A percentile compares a stretch with the other conserved stretches of the same genome.
phyloP scores from a whole-genome alignment of 2,329 filamentous ascomycete species.

The Aureobasidium sp. region DNA sequence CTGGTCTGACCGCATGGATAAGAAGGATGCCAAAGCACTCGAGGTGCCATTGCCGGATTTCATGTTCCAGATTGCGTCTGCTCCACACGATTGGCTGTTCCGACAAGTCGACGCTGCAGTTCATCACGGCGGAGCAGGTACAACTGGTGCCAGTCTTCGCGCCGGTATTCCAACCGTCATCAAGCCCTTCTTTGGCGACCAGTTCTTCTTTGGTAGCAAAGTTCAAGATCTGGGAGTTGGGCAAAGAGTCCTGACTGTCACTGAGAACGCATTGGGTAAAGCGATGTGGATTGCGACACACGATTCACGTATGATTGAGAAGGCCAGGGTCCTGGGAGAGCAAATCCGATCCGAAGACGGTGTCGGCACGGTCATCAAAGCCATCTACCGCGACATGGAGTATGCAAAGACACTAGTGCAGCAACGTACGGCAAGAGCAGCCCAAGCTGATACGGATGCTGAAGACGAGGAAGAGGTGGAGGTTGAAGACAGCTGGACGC shows the following conservation, averaged over 20 bases:
- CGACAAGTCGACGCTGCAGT: constrained; percentile 85
- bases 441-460: constrained; percentile 21
- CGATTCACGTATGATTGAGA: constrained; percentile 82
- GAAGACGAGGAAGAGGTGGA: constrained; percentile 21
- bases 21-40: constrained; percentile 45
- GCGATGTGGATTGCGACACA: constrained; percentile 89
- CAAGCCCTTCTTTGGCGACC: constrained; percentile 94
- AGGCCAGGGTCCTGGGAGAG: constrained; percentile 73
- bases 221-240: constrained; percentile 93
- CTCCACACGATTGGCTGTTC: constrained; percentile 96
- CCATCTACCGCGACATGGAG: constrained; percentile 88
- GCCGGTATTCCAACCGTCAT: constrained; percentile 91
- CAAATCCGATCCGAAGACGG: constrained; percentile 85
- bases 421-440: constrained; percentile 29
- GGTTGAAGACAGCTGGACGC: constrained; percentile 59
- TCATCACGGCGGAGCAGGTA: constrained; percentile 91
- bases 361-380: constrained; percentile 82
- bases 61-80: constrained; percentile 72
- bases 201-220: constrained; percentile 87
- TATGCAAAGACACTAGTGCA: constrained; percentile 81
- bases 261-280: constrained; percentile 73
- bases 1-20: constrained; percentile 78
- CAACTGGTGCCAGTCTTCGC: constrained; percentile 83
- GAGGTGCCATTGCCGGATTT: constrained; percentile 67
- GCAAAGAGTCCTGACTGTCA: constrained; percentile 80